Base-by-base conservation (phyloP, 2,329 filamentous ascomycete species). In the Emmonsiellopsis sp. region DNA sequence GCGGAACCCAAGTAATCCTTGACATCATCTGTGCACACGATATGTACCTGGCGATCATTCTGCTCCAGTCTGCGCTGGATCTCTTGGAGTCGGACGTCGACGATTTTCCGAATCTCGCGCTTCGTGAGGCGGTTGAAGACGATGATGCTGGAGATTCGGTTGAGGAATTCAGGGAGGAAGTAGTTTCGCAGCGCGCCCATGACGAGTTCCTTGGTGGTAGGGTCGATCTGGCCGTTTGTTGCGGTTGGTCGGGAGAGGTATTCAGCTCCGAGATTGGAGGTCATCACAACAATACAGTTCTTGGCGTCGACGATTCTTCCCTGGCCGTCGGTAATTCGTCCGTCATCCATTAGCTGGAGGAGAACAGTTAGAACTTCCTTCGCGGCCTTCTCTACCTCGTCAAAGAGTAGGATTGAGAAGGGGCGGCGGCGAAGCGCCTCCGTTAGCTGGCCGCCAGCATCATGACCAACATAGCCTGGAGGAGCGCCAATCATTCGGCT, bases 231-330 rank as follows among this genome's bases (percentile, higher is more conserved):
- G 63, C 92, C 92, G 62, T 94, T 88, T 51, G 85, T 82, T 50
- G 81, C 81, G 53, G 85, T 84, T 13, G 87, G 86, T 21, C 90
- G 86, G 40, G 87, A 76, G n/a, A 98, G 85, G 69, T 85, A 95
- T 69, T 97, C 93, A 34, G 93, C 93, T 60, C 93, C 93, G 57
- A 98, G 72, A 75, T 98, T 98, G 64, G 90, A 96, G 0, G 93
- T 98, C 90, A 98, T 95, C 72, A 98, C 93, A 43, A 98, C 92
- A 61, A 98, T 97, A 69, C 92, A 97, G 79, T 98, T 98, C 74
- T 86, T 89, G 56, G 92, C 93, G 64, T 98, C 93, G 53, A 98
- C 84, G 49, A 96, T 79, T 68, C 93, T 84, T 67, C 93, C 93
- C 81, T 97, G 94, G 47, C 93, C 93, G 66, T 98, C 93, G 11